Conservation (phyloP, 1,284 basidiomycete genomes). For the Tranzscheliella williamsii region DNA sequence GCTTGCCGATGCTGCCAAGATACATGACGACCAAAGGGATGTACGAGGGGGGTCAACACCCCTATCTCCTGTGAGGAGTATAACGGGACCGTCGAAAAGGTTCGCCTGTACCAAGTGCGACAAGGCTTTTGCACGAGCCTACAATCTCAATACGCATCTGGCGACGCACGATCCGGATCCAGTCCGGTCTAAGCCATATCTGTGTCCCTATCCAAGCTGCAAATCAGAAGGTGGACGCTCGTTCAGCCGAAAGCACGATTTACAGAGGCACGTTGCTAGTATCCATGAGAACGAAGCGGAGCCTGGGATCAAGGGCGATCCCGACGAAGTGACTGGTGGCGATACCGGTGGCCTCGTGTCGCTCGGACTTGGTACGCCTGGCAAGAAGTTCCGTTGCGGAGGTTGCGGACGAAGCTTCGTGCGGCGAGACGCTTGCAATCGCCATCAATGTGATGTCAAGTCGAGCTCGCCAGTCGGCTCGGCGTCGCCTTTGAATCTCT, state of each 20-base stretch:
- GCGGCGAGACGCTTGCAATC: conserved; percentile 51
- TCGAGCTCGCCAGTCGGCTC: conserved; percentile 12
- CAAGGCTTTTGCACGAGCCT: conserved; percentile 81
- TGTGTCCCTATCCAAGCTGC: conserved; percentile 77
- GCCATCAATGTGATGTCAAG: conserved; percentile 46
- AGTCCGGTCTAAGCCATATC: conserved; percentile 78
- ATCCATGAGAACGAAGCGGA: conserved; percentile 67
- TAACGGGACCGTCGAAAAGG: conserved; percentile 35
- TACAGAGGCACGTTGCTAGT: conserved; percentile 79
- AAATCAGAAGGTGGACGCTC: conserved; percentile 68
- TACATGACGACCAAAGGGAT: not conserved
- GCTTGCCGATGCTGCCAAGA: conserved; percentile 18
- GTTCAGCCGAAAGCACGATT: conserved; percentile 85
- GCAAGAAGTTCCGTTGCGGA: conserved; percentile 57
- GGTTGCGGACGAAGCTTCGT: conserved; percentile 53
- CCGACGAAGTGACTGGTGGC: conserved; percentile 34
- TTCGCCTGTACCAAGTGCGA: conserved; percentile 56
- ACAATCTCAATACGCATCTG: conserved; percentile 86
- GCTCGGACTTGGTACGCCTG: conserved; percentile 50
- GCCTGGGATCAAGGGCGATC: conserved; percentile 46
- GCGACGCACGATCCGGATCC: conserved; percentile 77
- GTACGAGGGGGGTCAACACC: not conserved
- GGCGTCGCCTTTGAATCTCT: not conserved
- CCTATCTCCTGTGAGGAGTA: not conserved
- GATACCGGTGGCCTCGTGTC: conserved; percentile 45